Base-by-base conservation (phyloP, 2,329 filamentous ascomycete species). In the Trichophyton simii region DNA sequence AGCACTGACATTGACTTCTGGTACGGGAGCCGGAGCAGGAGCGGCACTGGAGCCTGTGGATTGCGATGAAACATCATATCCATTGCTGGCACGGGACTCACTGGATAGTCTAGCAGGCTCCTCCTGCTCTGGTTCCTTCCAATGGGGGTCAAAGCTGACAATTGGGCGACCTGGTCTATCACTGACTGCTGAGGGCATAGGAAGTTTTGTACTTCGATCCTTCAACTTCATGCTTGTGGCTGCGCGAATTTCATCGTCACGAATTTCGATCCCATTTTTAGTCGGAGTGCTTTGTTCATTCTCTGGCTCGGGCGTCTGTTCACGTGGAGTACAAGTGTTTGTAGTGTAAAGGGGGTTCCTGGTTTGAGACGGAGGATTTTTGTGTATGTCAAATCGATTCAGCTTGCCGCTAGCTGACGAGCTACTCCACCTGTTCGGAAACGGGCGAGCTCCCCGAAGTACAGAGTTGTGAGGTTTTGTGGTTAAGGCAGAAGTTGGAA, bases 81-180 rank as follows among this genome's bases (percentile, higher is more conserved):
- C 42, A 7, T 9, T 42, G 18, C 41, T 11, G 2, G 11, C 18
- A 5, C 3, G 9, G 2, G 6, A 13, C 13, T 25, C 38, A 20
- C 3, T 58, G 11, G 34, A 3, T 63, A 65, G 50, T 70, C 69
- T 42, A 68, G 62, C n/a, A 69, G 70, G 57, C 73, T 67, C 55
- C 62, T 73, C 68, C 28, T 68, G 65, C 74, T 78, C 77, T 73
- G 80, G 79, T 77, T 82, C 78, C 75, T 86, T 87, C 78, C 89
- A 96, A 72, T 87, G 83, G 70, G 83, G 83, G 76, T 95, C 83
- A 81, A 97, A 97, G 82, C 92, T 97, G 80, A 97, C 92, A 79
- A 97, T 97, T 65, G 92, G 92, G 72, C 92, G 85, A 68, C 90
- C 90, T 68, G 88, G 87, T 71, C 83, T 88, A 77, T 96, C 88